A percentile compares a stretch with the other conserved stretches of the same genome.
phyloP scores from a whole-genome alignment of 2,329 filamentous ascomycete genomes.

The Leptographium radiaticola region DNA sequence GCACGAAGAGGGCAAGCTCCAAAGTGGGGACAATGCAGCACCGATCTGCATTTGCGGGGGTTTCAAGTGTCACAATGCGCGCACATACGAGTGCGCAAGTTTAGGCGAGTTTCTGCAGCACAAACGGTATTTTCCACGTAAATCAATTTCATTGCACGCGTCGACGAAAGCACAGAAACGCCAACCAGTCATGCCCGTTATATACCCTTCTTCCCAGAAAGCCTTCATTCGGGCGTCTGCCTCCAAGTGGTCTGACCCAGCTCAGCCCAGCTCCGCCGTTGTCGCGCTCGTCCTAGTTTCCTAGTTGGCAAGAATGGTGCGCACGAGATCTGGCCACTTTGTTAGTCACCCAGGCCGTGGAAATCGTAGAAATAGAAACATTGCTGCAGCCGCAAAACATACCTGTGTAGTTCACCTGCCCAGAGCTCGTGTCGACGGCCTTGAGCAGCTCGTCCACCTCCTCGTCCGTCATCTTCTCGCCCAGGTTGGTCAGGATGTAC shows the following conservation, averaged over 20 bases:
- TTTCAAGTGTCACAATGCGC: no score
- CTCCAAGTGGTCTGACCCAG: not conserved
- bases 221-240: not conserved
- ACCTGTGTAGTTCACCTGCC: constrained; percentile 97
- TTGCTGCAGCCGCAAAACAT: constrained; percentile 19
- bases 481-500: constrained; percentile 94
- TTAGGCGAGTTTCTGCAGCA: no score
- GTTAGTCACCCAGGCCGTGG: constrained; percentile 6
- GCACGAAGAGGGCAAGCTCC: no score
- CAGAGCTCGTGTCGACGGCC: constrained; percentile 89
- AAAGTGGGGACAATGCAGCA: no score
- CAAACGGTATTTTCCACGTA: not conserved
- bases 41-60: no score
- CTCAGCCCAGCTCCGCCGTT: not conserved
- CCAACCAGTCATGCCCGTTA: not conserved
- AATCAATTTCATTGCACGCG: not conserved
- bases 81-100: no score
- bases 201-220: not conserved
- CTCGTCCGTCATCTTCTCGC: constrained; percentile 98
- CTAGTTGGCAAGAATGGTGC: constrained; percentile 76
- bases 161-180: not conserved
- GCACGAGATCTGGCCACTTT: constrained; percentile 53
- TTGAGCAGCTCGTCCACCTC: constrained; percentile 98
- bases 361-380: not conserved
- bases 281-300: no score